Evolutionary conservation across 805 yeast species (phyloP), one percentile per base, ranked within the genome.

Genomic region (Saccharomycopsis sp.): DNA sequence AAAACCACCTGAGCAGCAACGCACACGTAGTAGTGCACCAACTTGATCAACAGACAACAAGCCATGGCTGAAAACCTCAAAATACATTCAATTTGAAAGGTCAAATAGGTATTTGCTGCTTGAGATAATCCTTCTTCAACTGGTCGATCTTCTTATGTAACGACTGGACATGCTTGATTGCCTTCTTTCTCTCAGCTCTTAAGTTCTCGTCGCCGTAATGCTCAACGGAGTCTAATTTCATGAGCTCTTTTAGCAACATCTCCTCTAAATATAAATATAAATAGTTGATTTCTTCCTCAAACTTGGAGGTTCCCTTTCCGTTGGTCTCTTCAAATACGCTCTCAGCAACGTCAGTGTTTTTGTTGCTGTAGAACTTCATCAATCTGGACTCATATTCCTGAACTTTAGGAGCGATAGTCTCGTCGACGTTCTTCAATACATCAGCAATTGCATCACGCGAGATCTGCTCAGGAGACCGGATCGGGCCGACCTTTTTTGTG

Each of bases 181-280:
- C 77, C 54, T 74, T 76, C 66, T 82, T 86, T 63, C 95, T 76
- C 66, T 76, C 75, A 23, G 73, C 73, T 62, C 88, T 80, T 62
- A 87, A 71, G 1, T 73, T 71, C 1, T 72, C 79, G 64, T 77
- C 79, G 8, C 72, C 75, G 29, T 75, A 75, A 8, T 73, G 74
- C 60, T 84, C 87, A 40, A 88, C 74, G 2, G 80, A 83, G 64
- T 88, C 95, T 56, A 88, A 72, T 61, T 77, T 80, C 76, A 87
- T 77, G 63, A 87, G 69, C 61, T 84, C 76, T 66, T 86, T 85
- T 68, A 87, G 73, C 50, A 87, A 70, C 76, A 79, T 79, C 68
- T 87, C 95, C 64, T 83, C 85, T 67, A 75, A 82, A 67, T 76
- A 87, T 24, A 56, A 29, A 24, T 59, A 61, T 16, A 16, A 16